phyloP scores from a whole-genome alignment of 2,329 filamentous ascomycete species.

The Verticillium zaregamsianum region DNA sequence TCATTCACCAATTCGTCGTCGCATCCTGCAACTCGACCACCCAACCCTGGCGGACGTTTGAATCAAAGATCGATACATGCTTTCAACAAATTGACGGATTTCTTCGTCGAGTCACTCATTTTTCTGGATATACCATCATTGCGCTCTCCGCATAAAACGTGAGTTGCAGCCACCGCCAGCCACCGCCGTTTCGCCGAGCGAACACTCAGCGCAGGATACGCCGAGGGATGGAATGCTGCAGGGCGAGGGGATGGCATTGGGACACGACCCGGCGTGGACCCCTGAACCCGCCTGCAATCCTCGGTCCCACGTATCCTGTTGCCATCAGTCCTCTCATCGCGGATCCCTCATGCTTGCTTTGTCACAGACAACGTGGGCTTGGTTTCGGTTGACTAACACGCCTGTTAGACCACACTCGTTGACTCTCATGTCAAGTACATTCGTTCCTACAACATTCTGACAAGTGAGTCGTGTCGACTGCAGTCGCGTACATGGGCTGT shows the following conservation, averaged over 20 bases:
- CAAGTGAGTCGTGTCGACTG: slow-evolving; percentile 31
- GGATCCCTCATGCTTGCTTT: neutral
- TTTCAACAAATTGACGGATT: slow-evolving; percentile 1
- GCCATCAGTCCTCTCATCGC: neutral
- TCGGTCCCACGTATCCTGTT: neutral
- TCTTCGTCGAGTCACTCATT: slow-evolving; percentile 16
- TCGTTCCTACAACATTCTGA: slow-evolving; percentile 48
- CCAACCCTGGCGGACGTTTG: neutral
- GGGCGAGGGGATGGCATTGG: neutral
- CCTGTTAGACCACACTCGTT: slow-evolving; percentile 41
- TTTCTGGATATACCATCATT: neutral
- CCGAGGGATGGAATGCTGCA: neutral
- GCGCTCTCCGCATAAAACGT: slow-evolving; percentile 27
- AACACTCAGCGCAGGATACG: neutral
- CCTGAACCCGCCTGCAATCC: neutral
- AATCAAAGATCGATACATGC: slow-evolving; percentile 7
- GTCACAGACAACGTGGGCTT: neutral
- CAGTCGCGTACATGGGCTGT: neutral
- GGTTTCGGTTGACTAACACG: neutral
- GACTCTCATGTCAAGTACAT: slow-evolving; percentile 55
- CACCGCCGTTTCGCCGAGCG: neutral
- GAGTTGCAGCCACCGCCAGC: slow-evolving; percentile 35
- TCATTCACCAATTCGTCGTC: slow-evolving; percentile 8
- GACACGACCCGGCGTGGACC: neutral
- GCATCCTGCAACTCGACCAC: slow-evolving; percentile 2